These are phyloP conservation scores for Fraxinus dipetala DNA, from an alignment of 305 asterid genomes.

Conservation along the genomic window DNA sequence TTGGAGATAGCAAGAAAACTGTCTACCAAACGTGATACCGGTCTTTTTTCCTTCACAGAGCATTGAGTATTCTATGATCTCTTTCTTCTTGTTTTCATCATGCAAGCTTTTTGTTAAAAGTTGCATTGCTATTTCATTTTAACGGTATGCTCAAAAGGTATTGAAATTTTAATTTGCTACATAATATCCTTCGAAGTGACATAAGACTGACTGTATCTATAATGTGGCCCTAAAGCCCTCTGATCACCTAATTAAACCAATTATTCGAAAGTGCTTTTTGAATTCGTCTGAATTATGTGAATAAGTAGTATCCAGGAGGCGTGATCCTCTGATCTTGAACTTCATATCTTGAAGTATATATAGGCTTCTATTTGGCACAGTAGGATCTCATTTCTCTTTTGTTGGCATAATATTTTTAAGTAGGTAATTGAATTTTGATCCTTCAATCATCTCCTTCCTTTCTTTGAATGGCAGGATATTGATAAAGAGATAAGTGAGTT, in stretches of 20 bases:
- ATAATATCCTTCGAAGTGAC: neutral
- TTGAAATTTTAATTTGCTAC: neutral
- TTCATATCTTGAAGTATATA: neutral
- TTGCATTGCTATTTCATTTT: neutral
- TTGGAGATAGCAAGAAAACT: neutral
- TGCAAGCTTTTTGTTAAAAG: neutral
- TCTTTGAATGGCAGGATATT: constrained; percentile 64
- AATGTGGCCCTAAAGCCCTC: neutral
- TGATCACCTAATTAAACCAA: neutral
- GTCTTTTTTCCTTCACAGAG: neutral
- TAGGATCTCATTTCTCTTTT: neutral
- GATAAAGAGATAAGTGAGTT: constrained; percentile 94
- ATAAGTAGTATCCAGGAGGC: neutral
- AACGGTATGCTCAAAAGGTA: neutral
- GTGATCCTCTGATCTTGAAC: neutral
- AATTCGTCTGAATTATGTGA: neutral
- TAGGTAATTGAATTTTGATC: neutral
- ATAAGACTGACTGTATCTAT: neutral
- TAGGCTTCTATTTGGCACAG: neutral
- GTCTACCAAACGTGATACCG: neutral
- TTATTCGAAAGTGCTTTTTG: neutral
- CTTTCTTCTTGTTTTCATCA: neutral
- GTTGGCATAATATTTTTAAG: neutral
- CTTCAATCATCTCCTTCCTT: neutral
- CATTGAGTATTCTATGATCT: neutral